Percentiles rank a stretch among this genome's conserved stretches.
Evolutionary conservation across 2,329 filamentous ascomycete species (phyloP).

Genomic region (Diplodia seriata): DNA sequence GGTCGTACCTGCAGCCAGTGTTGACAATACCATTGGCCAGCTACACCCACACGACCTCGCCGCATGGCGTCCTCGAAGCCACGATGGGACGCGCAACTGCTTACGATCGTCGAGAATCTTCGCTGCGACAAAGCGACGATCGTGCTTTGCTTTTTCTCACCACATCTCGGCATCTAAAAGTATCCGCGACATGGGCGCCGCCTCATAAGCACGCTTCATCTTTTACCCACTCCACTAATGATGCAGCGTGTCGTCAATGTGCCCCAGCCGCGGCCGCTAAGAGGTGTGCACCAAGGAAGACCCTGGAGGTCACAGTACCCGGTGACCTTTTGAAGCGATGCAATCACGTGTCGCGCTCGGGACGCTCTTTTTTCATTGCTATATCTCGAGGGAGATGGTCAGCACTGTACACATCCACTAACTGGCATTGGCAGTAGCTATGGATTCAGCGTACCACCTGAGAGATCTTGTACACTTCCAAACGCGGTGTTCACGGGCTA

Average conservation of each 20-base stretch:
- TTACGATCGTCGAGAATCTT: neutral
- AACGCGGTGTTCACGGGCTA: accelerated
- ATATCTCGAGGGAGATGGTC: too few relatives aligned
- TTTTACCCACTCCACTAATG: neutral
- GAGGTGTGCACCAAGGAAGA: too few relatives aligned
- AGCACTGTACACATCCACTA: too few relatives aligned
- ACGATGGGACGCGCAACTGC: neutral
- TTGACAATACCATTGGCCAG: neutral
- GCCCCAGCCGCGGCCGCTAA: neutral
- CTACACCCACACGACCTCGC: neutral
- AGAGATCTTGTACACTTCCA: too few relatives aligned
- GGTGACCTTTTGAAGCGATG: too few relatives aligned
- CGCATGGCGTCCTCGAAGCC: neutral
- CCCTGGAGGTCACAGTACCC: too few relatives aligned
- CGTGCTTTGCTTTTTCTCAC: neutral
- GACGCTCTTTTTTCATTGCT: too few relatives aligned
- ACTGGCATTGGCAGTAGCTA: too few relatives aligned
- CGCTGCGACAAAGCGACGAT: neutral
- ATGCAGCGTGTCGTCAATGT: neutral
- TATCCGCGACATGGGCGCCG: neutral
- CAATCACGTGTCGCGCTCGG: too few relatives aligned
- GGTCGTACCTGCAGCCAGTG: neutral
- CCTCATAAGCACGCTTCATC: neutral
- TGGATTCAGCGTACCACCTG: too few relatives aligned
- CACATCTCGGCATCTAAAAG: neutral